These are phyloP conservation scores for Solanum chmielewskii DNA, from an alignment of 257 asterid species.

Conservation along the genomic window DNA sequence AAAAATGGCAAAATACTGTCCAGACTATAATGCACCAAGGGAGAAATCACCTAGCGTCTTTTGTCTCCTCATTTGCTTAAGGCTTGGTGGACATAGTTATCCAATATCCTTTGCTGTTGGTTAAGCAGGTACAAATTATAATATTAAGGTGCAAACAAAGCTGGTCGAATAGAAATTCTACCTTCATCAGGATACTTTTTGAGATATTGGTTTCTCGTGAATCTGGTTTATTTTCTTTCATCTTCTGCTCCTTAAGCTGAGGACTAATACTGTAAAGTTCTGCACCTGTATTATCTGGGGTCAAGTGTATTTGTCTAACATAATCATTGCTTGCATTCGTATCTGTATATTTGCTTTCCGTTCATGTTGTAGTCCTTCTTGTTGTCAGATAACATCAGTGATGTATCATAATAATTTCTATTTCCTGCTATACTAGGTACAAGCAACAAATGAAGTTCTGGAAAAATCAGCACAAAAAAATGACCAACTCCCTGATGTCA, in stretches of 20 bases:
- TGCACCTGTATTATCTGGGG: not conserved
- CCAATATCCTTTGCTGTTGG: not conserved
- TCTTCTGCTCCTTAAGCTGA: not conserved
- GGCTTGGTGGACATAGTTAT: not conserved
- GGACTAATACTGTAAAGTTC: not conserved
- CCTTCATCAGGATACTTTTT: not conserved
- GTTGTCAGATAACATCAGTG: not conserved
- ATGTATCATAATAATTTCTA: not conserved
- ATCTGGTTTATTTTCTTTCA: not conserved
- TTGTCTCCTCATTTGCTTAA: not conserved
- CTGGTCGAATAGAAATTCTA: not conserved
- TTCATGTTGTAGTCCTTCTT: not conserved
- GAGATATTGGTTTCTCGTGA: not conserved
- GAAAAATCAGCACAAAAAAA: conserved; percentile 23
- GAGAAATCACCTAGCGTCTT: not conserved
- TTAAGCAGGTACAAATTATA: not conserved
- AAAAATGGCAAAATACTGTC: not conserved
- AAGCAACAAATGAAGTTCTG: conserved; percentile 20
- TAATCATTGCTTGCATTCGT: not conserved
- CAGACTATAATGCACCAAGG: not conserved
- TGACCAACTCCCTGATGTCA: conserved; percentile 13
- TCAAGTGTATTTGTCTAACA: not conserved
- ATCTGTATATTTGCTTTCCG: not conserved
- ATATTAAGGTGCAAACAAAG: not conserved
- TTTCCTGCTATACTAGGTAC: conserved; percentile 22